Evolutionary conservation across 2,329 filamentous ascomycete species (phyloP).

Genomic region (Rasamsonia emersonii): DNA sequence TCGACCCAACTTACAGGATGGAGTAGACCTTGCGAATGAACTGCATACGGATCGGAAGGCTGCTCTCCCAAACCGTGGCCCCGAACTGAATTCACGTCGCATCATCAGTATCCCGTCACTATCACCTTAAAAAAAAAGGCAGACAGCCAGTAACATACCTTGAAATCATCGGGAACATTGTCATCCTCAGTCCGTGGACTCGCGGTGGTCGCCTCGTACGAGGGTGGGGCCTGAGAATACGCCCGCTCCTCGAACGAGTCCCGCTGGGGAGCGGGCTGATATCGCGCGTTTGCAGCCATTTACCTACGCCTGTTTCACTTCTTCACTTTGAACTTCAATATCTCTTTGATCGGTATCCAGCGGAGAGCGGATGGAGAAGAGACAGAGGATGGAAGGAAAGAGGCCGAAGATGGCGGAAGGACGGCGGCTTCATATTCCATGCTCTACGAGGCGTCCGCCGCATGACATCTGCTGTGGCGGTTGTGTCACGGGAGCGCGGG

Average conservation of each 20-base stretch:
- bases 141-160: constrained; percentile 45
- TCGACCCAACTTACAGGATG: constrained; percentile 71
- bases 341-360: neutral
- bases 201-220: constrained; percentile 59
- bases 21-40: constrained; percentile 97
- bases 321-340: neutral
- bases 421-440: too few species aligned
- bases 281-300: constrained; percentile 74
- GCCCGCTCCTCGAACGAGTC: constrained; percentile 69
- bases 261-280: constrained; percentile 71
- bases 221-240: constrained; percentile 73
- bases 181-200: constrained; percentile 75
- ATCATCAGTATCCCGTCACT: constrained; percentile 6
- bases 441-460: too few species aligned
- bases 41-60: constrained; percentile 90
- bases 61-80: constrained; percentile 85
- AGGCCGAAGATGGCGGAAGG: neutral
- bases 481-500: too few species aligned
- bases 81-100: constrained; percentile 56
- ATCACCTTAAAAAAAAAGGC: neutral
- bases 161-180: constrained; percentile 95
- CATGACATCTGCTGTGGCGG: too few species aligned
- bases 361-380: neutral
- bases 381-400: neutral
- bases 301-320: too few species aligned